Evolutionary conservation across 352 stramenopile genomes (phyloP).

Genomic region (Phytopythium montanum): DNA sequence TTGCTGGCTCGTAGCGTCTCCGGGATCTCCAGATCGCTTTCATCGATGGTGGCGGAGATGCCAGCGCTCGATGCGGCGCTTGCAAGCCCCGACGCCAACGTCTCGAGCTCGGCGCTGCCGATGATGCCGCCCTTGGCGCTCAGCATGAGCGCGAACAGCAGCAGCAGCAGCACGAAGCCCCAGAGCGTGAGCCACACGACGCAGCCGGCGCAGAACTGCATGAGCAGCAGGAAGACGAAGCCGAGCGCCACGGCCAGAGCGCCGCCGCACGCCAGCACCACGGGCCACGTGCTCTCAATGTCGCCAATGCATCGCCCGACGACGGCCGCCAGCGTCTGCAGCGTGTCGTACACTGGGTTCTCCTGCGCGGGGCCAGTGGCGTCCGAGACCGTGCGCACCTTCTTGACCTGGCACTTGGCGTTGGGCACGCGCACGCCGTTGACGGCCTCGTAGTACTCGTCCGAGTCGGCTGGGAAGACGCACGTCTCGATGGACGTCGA

Average conservation of each 20-base stretch:
- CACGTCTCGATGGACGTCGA: conserved; percentile 64
- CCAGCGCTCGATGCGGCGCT: conserved; percentile 32
- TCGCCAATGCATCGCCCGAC: conserved; percentile 67
- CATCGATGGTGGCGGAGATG: conserved; percentile 10
- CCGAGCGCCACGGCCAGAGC: conserved; percentile 48
- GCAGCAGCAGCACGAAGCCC: conserved; percentile 56
- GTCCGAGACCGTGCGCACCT: conserved; percentile 49
- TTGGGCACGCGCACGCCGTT: conserved; percentile 50
- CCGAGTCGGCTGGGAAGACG: conserved; percentile 55
- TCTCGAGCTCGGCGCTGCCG: conserved; percentile 32
- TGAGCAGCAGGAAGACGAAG: conserved; percentile 63
- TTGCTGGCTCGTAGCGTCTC: conserved; percentile 54
- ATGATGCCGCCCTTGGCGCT: conserved; percentile 77
- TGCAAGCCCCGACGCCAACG: conserved; percentile 34
- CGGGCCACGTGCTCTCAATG: conserved; percentile 49
- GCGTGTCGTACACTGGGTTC: conserved; percentile 70
- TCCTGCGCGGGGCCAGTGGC: conserved; percentile 50
- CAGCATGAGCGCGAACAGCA: conserved; percentile 70
- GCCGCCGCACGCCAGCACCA: conserved; percentile 48
- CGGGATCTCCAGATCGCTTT: conserved; percentile 40
- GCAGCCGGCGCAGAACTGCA: conserved; percentile 69
- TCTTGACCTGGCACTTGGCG: conserved; percentile 72
- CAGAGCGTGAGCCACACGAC: conserved; percentile 75
- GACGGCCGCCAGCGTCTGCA: conserved; percentile 47
- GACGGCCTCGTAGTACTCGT: conserved; percentile 63